Evolutionary conservation across 176 grass and related monocot genomes (phyloP).

Genomic region (Avena sativa): DNA sequence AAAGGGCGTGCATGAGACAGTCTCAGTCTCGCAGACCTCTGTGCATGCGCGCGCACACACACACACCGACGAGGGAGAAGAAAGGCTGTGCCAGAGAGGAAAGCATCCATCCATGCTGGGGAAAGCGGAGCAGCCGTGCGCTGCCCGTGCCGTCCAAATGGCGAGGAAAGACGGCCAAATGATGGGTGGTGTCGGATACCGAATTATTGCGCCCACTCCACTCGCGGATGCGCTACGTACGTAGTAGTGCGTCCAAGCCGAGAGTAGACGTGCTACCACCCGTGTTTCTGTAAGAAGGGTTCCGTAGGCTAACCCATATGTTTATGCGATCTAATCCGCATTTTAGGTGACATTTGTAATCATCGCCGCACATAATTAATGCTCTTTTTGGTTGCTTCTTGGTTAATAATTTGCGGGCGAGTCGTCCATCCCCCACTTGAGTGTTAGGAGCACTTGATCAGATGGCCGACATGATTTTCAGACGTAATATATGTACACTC

Average conservation of each 20-base stretch:
- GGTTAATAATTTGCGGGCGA: not conserved
- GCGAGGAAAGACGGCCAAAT: not conserved
- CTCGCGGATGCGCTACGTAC: not conserved
- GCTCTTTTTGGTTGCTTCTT: constrained; percentile 1
- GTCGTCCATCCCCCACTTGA: not conserved
- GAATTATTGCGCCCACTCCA: not conserved
- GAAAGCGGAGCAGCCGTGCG: constrained; percentile 4
- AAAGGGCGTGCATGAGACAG: not conserved
- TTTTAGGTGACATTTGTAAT: constrained; percentile 39
- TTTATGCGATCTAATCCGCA: constrained; percentile 4
- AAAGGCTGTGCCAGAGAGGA: constrained; percentile 11
- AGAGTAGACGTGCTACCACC: not conserved
- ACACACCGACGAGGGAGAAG: not conserved
- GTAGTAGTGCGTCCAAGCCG: not conserved
- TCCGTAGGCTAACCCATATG: not conserved
- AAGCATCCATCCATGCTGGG: not conserved
- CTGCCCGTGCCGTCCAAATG: constrained; percentile 31
- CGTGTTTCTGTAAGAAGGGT: not conserved
- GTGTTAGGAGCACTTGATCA: constrained; percentile 19
- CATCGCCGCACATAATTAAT: constrained; percentile 30
- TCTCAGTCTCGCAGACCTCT: not conserved
- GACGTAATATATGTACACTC: constrained; percentile 1
- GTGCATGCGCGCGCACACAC: not conserved
- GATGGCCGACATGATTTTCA: constrained; percentile 16
- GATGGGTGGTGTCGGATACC: constrained; percentile 17